Conservation (phyloP, 1,284 basidiomycete species). For the Ustilago bromivora region DNA sequence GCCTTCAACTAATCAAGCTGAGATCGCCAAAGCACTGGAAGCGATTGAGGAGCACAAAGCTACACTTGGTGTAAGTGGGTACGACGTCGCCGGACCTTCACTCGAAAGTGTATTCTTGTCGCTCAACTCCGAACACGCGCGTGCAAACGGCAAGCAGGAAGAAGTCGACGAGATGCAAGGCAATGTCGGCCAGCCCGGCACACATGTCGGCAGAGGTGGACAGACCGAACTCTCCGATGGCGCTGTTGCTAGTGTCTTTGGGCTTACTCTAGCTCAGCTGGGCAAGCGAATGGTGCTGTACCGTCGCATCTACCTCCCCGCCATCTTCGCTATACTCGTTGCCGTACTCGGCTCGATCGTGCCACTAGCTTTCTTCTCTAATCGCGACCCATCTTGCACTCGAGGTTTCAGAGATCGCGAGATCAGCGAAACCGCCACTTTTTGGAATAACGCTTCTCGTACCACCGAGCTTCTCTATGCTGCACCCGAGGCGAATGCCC, state of each 20-base stretch:
- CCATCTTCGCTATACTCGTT: slow-evolving; percentile 75
- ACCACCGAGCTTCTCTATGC: slow-evolving; percentile 31
- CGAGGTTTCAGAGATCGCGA: slow-evolving; percentile 62
- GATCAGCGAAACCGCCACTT: slow-evolving; percentile 57
- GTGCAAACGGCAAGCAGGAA: slow-evolving; percentile 34
- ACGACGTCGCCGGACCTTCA: slow-evolving; percentile 79
- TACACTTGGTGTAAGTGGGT: slow-evolving; percentile 72
- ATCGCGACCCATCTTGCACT: slow-evolving; percentile 73
- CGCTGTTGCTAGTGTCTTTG: slow-evolving; percentile 73
- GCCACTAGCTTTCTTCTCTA: slow-evolving; percentile 77
- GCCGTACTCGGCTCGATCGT: slow-evolving; percentile 77
- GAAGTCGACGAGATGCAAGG: slow-evolving; percentile 45
- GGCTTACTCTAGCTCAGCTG: slow-evolving; percentile 79
- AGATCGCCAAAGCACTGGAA: slow-evolving; percentile 76
- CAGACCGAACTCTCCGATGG: slow-evolving; percentile 73
- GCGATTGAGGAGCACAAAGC: slow-evolving; percentile 73
- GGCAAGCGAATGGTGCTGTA: slow-evolving; percentile 78
- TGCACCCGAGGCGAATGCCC: slow-evolving; percentile 28
- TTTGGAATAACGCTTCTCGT: slow-evolving; percentile 19
- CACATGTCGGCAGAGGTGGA: not conserved
- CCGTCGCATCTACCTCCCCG: slow-evolving; percentile 78
- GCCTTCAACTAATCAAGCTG: slow-evolving; percentile 19
- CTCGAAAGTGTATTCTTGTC: slow-evolving; percentile 84
- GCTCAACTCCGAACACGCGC: slow-evolving; percentile 73
- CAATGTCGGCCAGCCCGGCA: slow-evolving; percentile 22